A percentile compares a stretch with the other conserved stretches of the same genome.
Conservation (phyloP, 1,139 yeast genomes). For the Pichia sp. region DNA sequence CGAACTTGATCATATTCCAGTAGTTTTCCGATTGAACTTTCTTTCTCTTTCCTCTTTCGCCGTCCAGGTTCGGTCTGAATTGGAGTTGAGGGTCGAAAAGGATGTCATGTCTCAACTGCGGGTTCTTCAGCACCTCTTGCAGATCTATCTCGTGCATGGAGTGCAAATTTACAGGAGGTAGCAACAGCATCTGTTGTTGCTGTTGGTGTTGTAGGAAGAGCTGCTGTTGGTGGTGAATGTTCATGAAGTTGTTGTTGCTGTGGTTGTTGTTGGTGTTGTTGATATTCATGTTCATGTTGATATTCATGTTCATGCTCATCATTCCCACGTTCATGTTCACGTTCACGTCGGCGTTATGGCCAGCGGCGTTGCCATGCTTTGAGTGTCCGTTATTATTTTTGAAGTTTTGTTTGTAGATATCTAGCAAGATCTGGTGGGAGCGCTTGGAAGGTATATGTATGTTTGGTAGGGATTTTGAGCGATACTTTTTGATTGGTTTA, state of each 20-base stretch:
- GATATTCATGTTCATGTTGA: not conserved
- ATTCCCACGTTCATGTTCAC: too few species aligned
- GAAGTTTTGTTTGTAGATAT: not conserved
- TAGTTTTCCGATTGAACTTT: constrained; percentile 71
- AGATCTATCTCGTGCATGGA: constrained; percentile 82
- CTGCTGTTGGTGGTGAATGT: constrained; percentile 16
- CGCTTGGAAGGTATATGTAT: constrained; percentile 33
- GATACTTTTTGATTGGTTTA: constrained; percentile 25
- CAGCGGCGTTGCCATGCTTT: too few species aligned
- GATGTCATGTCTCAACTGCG: constrained; percentile 89
- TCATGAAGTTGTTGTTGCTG: not conserved
- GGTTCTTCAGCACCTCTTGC: constrained; percentile 84
- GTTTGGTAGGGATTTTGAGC: constrained; percentile 39
- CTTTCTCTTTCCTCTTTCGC: constrained; percentile 82
- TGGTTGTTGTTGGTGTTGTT: constrained; percentile 5
- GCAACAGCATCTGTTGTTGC: constrained; percentile 25
- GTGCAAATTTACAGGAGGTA: constrained; percentile 86
- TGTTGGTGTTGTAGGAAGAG: constrained; percentile 14
- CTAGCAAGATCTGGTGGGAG: constrained; percentile 9
- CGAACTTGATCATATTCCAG: constrained; percentile 74
- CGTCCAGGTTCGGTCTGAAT: constrained; percentile 87
- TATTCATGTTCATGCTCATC: too few species aligned
- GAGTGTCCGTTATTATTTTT: not conserved
- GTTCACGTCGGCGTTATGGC: too few species aligned
- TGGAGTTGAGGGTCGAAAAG: constrained; percentile 89